phyloP scores from a whole-genome alignment of 768 basidiomycete species.

The Coprinellus micaceus region DNA sequence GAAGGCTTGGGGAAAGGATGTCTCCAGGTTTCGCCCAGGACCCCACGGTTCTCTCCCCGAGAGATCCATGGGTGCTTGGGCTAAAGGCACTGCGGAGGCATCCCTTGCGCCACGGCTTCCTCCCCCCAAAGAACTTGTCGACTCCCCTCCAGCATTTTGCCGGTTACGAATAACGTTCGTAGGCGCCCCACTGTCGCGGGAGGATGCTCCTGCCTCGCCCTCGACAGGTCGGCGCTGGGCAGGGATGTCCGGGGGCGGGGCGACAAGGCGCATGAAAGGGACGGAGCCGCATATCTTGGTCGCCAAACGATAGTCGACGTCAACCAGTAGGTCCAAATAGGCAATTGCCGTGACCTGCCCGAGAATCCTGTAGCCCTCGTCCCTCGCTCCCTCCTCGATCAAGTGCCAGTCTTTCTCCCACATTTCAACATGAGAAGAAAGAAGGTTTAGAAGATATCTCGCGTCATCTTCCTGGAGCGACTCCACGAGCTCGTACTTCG shows the following conservation, averaged over 20 bases:
- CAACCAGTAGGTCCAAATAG: neutral
- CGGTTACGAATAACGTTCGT: too few relatives aligned
- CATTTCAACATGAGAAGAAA: neutral
- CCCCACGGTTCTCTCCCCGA: too few relatives aligned
- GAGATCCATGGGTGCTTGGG: too few relatives aligned
- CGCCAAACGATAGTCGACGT: neutral
- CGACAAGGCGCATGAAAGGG: too few relatives aligned
- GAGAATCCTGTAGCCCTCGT: neutral
- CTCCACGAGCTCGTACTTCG: neutral
- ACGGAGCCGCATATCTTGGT: neutral
- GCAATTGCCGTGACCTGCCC: neutral
- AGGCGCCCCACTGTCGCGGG: too few relatives aligned
- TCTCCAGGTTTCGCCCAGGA: too few relatives aligned
- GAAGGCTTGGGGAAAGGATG: too few relatives aligned
- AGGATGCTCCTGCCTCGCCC: neutral
- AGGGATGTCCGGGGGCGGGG: neutral
- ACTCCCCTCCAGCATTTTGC: too few relatives aligned
- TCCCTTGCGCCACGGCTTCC: too few relatives aligned
- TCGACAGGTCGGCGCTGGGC: neutral
- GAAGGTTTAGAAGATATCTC: neutral
- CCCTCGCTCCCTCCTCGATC: neutral
- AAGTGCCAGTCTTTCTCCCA: neutral
- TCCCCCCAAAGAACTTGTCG: too few relatives aligned
- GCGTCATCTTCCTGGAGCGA: neutral
- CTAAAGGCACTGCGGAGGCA: too few relatives aligned